Base-by-base conservation (phyloP, 1,284 basidiomycete genomes). In the Sanghuangporus sanghuang region DNA sequence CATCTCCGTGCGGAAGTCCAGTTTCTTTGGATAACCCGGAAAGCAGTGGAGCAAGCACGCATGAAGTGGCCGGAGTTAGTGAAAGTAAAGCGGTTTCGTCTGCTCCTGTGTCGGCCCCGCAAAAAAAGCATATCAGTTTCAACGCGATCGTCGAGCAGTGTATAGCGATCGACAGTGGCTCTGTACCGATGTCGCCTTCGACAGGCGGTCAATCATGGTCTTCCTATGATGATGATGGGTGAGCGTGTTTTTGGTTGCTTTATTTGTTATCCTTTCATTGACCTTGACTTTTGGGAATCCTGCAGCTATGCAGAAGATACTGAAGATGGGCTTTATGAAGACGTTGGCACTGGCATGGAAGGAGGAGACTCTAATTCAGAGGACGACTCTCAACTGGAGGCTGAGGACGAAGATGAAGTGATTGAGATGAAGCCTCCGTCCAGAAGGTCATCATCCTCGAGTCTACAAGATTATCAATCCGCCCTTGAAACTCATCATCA, bases 61-160 rank as follows among this genome's bases (percentile, higher is more conserved):
- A 40, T 39, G 62, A 63, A 12, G 48, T 35, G 32, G 48, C 39
- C 3, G 46, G 55, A 27, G 54, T n/a, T 27, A 53, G n/a, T n/a
- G 63, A 59, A 12, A 36, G 48, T 9, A 52, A 36, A 14, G 38
- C 21, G 12, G 8, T 48, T 40, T 55, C 50, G n/a, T 50, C 57
- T 16, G n/a, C 52, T 12, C 14, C 46, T 3, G 6, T 49, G 2
- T 44, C 40, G 27, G 21, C 27, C 7, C 64, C 66, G 70, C 85
- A 85, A 75, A 87, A 86, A 76, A 83, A 85, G 67, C 96, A 98
- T 74, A 99, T 99, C 77, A 92, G 85, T 70, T 99, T 99, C 84
- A 98, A 98, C 76, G 96, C 95, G 0, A 96, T 96, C 71, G 96
- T 99, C 44, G 94, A 98, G 76, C 97, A 98, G 75, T 95, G 89